Conservation (phyloP, 352 stramenopile species). For the Pythium myriotylum region DNA sequence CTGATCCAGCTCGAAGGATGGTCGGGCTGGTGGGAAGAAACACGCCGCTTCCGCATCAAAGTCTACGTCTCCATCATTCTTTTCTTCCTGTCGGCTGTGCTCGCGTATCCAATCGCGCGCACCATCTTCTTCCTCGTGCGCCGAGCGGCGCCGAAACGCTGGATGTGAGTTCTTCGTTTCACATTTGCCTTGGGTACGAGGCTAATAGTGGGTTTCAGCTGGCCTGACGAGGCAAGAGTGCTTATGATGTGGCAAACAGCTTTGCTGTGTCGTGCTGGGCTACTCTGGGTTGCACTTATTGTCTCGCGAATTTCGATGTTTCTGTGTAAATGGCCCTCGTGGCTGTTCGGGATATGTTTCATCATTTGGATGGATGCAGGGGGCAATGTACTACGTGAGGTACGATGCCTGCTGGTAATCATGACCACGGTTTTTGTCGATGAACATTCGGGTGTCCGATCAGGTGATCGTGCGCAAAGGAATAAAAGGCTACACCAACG, state of each 20-base stretch:
- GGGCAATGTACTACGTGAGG: constrained; percentile 61
- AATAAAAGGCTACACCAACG: constrained; percentile 58
- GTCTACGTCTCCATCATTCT: constrained; percentile 75
- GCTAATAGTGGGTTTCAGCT: constrained; percentile 30
- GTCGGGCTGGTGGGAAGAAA: constrained; percentile 59
- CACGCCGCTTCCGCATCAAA: constrained; percentile 45
- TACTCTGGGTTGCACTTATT: constrained; percentile 67
- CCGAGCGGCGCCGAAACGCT: constrained; percentile 56
- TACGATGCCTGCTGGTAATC: constrained; percentile 9
- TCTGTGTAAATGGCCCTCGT: constrained; percentile 66
- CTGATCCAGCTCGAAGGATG: constrained; percentile 55
- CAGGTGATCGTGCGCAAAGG: constrained; percentile 66
- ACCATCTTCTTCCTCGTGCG: constrained; percentile 67
- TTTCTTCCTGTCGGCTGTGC: constrained; percentile 77
- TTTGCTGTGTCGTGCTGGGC: constrained; percentile 60
- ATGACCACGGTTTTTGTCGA: neutral
- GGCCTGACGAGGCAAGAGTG: constrained; percentile 56
- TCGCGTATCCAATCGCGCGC: constrained; percentile 68
- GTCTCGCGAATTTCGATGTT: constrained; percentile 65
- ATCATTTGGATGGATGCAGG: constrained; percentile 77
- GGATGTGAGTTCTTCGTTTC: constrained; percentile 40
- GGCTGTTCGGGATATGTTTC: constrained; percentile 69
- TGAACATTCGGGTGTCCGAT: neutral
- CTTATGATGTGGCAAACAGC: constrained; percentile 82
- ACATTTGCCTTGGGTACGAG: too few relatives aligned